Base-by-base conservation (phyloP, 2,329 filamentous ascomycete genomes). In the Emergomyces pasteurianus region DNA sequence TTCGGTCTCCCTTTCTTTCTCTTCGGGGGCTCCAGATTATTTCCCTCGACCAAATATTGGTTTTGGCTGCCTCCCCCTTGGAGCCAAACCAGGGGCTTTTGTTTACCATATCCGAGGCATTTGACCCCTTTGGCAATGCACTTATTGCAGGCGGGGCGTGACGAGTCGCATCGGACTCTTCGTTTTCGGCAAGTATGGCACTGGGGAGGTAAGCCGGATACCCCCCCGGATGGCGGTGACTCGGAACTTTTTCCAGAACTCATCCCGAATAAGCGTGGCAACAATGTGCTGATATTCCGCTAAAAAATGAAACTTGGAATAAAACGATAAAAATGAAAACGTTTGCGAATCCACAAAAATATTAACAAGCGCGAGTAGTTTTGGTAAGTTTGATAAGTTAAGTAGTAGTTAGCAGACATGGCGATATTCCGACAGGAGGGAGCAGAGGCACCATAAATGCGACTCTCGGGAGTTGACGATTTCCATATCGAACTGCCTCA, bases 221-320 rank as follows among this genome's bases (percentile, higher is more conserved):
- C 72, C 9, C 84, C 83, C 56, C 79, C 84, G 69, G 79, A 78
- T 77, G 67, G 10, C 57, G 43, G n/a, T 18, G 43, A 40, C 23
- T 52, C 57, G 18, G 31, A n/a, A 18, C 18, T 0, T n/a, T 58
- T 58, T 36, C 26, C 43, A 58, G 31, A n/a, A 21, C 18, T n/a
- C 57, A 58, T 58, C 26, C 34, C 52, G 52, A 55, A 36, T 38
- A 55, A 7, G 18, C 52, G 49, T n/a, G 16, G 28, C 31, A 53
- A 21, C 8, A 53, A 10, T 4, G 18, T 7, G 16, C 26, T 10
- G 34, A 36, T 53, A 34, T 36, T 28, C 34, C 49, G 36, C 49
- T n/a, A 53, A 16, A 12, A n/a, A 36, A 34, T 3, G 31, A 21
- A 46, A 46, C 16, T 21, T 53, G 16, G 34, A 53, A 16, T 3